phyloP scores from a whole-genome alignment of 164 flowering plant genomes.

The Nymphaea colorata region DNA sequence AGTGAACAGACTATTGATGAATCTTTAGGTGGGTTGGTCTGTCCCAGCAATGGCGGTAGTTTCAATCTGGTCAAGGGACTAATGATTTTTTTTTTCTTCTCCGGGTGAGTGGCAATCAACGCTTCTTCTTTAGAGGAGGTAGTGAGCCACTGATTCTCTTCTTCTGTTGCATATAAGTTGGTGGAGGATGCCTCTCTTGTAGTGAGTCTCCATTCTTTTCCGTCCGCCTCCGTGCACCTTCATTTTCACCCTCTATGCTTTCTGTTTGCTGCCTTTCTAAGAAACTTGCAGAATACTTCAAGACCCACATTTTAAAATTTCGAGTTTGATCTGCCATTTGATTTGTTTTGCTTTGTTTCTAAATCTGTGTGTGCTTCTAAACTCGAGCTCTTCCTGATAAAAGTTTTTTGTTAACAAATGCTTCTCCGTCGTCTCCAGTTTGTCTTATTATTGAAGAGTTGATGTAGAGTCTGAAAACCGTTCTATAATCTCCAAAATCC shows the following conservation, averaged over 20 bases:
- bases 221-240: not conserved
- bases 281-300: not conserved
- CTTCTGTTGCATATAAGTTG: not conserved
- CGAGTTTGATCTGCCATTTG: not conserved
- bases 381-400: too few species aligned
- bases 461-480: not conserved
- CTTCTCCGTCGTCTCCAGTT: not conserved
- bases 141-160: not conserved
- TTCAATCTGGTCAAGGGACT: not conserved
- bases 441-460: not conserved
- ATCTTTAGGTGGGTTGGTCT: not conserved
- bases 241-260: not conserved
- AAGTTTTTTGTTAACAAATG: too few species aligned
- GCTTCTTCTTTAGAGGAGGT: not conserved
- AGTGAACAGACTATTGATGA: not conserved
- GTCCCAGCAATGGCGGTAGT: not conserved
- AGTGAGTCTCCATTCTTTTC: not conserved
- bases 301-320: not conserved
- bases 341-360: too few species aligned
- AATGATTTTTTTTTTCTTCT: not conserved
- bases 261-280: not conserved
- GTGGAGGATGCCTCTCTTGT: not conserved
- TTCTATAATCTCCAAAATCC: too few species aligned
- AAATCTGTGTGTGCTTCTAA: too few species aligned
- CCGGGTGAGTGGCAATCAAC: not conserved